Base-by-base conservation (phyloP, 768 basidiomycete genomes). In the Ephemerocybe angulata region DNA sequence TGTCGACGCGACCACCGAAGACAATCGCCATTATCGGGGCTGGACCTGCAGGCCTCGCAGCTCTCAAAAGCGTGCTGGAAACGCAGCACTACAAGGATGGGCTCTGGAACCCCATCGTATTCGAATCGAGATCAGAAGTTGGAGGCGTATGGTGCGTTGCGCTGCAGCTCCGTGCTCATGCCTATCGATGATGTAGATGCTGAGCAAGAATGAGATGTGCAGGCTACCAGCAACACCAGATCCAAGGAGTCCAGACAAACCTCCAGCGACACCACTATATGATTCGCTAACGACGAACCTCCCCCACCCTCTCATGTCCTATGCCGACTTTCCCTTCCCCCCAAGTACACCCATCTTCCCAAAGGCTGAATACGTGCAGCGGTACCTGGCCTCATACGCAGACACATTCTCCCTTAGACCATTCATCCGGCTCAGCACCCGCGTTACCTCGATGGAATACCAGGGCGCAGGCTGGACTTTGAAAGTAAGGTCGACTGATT, bases 201-300 rank as follows among this genome's bases (percentile, higher is more conserved):
- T 28, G 31, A 50, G 24, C 24, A 28, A 4, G 27, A 22, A 50
- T 43, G 10, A 7, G 13, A 19, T 15, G 33, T 50, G 38, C 53
- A 83, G 86, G 88, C 65, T 81, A 22, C 83, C 87, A 19, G 53
- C n/a, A n/a, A n/a, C n/a, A n/a, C n/a, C 13, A 11, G 79, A 82
- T 6, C 70, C 61, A 21, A 44, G 75, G 31, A 76, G 40, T 12
- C 41, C 80, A 3, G 73, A 71, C 19, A 68, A 81, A 30, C 81
- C 81, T 6, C 87, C 88, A 1, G 62, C 78, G 29, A 86, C 88
- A 1, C 83, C 91, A 1, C 63, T 90, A 8, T 93, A 93, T 62
- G 86, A 92, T 62, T 86, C 86, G 0, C 72, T 93, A 12, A 87
- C 86, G n/a, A 86, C 90, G 1, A 93, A 93, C 61, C 65, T 93